phyloP scores from a whole-genome alignment of 2,329 filamentous ascomycete species.

The Beauveria sp. region DNA sequence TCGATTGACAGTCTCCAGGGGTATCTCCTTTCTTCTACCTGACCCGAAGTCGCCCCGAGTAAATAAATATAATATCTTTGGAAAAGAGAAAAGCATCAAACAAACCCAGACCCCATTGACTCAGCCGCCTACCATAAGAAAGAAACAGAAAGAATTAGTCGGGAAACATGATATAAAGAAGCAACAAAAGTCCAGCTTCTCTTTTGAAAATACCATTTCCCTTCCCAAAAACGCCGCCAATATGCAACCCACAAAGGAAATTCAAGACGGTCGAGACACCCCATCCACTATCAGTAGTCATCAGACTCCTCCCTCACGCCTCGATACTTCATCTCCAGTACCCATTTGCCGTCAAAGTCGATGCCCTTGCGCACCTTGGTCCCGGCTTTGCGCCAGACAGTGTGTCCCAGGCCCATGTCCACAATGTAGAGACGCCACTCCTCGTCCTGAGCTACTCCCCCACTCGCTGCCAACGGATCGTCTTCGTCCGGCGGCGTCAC shows the following conservation, averaged over 20 bases:
- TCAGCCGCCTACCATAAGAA: neutral
- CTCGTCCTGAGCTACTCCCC: slow-evolving; percentile 36
- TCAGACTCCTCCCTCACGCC: slow-evolving; percentile 25
- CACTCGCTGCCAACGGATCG: slow-evolving; percentile 24
- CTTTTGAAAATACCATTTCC: neutral
- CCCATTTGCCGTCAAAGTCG: slow-evolving; percentile 83
- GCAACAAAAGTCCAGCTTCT: neutral
- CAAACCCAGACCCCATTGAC: neutral
- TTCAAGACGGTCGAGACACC: neutral
- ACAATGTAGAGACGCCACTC: slow-evolving; percentile 77
- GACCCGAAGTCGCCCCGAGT: neutral
- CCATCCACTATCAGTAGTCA: slow-evolving; percentile 9
- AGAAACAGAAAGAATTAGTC: neutral
- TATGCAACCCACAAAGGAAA: slow-evolving; percentile 10
- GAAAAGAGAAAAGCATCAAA: neutral
- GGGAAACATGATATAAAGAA: neutral
- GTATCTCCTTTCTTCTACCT: neutral
- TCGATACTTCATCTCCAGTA: slow-evolving; percentile 59
- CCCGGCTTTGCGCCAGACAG: slow-evolving; percentile 78
- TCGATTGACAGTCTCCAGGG: neutral
- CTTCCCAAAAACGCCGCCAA: slow-evolving; percentile 1
- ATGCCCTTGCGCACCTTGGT: slow-evolving; percentile 76
- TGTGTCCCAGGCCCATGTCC: slow-evolving; percentile 77
- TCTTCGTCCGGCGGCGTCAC: slow-evolving; percentile 47
- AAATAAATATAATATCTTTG: neutral